Base-by-base conservation (phyloP, 2,329 filamentous ascomycete species). In the Tolypocladium paradoxum region DNA sequence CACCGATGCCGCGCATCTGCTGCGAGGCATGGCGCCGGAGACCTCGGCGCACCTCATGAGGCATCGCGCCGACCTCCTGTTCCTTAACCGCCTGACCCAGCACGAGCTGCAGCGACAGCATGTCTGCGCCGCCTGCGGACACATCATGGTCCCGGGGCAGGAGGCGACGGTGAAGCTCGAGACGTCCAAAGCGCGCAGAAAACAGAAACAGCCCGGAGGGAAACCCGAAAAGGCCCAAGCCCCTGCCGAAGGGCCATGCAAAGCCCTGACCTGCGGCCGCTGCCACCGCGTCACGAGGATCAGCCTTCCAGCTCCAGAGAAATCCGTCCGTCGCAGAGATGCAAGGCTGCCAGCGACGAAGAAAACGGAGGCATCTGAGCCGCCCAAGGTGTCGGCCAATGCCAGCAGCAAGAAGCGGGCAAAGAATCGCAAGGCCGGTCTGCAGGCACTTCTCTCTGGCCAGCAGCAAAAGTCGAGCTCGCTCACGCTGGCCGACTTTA, bases 321-420 rank as follows among this genome's bases (percentile, higher is more conserved):
- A 58, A 27, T 60, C 61, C 7, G 52, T 56, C 9, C 64, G 66
- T 53, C 61, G 56, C 27, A 62, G 60, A 49, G 38, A 50, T n/a
- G 50, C 43, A 53, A 59, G 40, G 49, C 53, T 35, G 31, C 31
- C 53, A 27, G 61, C 56, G 18, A 33, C 55, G 20, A 68, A 64
- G 52, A 55, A 60, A 35, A 48, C 57, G 34, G 38, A 48, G 22
- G n/a, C 37, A 6, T 3, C 36, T 8, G 47, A 53, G 12, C 9
- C 47, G 38, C 14, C 37, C 62, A 60, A 66, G 55, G 60, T 55
- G 18, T 71, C 74, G 2, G 69, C 76, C 35, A 83, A 79, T 62
- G 76, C 79, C 8, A 81, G 69, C 67, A 84, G 79, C 69, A 84
- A 82, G 68, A 85, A 84, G 69, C 74, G 82, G 49, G 79, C 83